Base-by-base conservation (phyloP, 768 basidiomycete genomes). In the Trametes gibbosa region DNA sequence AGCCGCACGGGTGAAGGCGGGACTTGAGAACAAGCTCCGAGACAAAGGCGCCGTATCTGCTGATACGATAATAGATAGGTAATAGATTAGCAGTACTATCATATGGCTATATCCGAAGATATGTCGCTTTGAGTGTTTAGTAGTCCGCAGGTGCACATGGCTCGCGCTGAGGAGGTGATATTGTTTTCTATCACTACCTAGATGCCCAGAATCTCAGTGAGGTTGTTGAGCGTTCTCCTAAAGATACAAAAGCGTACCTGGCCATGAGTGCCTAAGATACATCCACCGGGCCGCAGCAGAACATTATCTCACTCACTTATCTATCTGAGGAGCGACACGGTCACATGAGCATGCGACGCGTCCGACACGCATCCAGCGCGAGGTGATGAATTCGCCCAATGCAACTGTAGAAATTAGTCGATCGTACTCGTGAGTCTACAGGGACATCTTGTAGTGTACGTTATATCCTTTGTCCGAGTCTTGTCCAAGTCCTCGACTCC, bases 371-470 rank as follows among this genome's bases (percentile, higher is more conserved):
- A 10, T 32, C 29, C 29, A 4, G 29, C 29, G 10, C 29, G 29
- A 10, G 29, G 29, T 10, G 29, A 32, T 32, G 29, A 32, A 32
- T 5, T 10, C 29, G 10, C 29, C 29, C 4, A 32, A 32, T 32
- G 29, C 29, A 32, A 5, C 29, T 32, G 29, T 32, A 29, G 17
- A 17, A 6, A 55, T 55, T 55, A 55, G 32, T 21, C 35, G 32
- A 46, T 34, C 21, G 29, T 55, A 55, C 45, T 42, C 14, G 29
- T 55, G 45, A 47, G 23, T 55, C 43, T 55, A 55, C 53, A 55
- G 12, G 19, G 37, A 25, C 10, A 10, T 32, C 23, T 39, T 45
- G 5, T 55, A 47, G 45, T 46, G 14, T 55, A 55, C 19, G 53
- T 16, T 55, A 23, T 21, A 55, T 24, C 42, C 21, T 14, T 14